Evolutionary conservation across 2,329 filamentous ascomycete genomes (phyloP).

Genomic region (Phyllosticta citribraziliensis): DNA sequence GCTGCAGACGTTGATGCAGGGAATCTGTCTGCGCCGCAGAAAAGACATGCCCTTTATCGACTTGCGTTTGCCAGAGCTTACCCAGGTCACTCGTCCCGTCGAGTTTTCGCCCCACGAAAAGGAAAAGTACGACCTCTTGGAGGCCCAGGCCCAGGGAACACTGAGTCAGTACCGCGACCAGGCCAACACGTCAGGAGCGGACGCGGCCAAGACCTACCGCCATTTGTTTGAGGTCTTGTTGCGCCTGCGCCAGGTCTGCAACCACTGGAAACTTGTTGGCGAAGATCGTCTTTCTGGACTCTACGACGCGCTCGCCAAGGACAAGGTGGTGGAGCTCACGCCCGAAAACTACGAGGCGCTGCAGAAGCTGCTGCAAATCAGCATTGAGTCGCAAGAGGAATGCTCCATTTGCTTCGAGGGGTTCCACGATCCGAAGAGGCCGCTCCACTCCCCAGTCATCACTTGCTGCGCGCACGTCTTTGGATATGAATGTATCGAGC

Average conservation of each 20-base stretch:
- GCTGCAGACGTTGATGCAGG: constrained; percentile 66
- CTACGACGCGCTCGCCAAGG: constrained; percentile 56
- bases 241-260: constrained; percentile 68
- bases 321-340: constrained; percentile 59
- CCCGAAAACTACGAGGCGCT: constrained; percentile 62
- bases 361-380: constrained; percentile 64
- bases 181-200: constrained; percentile 61
- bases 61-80: constrained; percentile 61
- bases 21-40: constrained; percentile 71
- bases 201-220: constrained; percentile 65
- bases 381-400: constrained; percentile 71
- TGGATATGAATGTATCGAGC: constrained; percentile 62
- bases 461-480: constrained; percentile 79
- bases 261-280: constrained; percentile 77
- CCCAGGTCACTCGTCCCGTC: constrained; percentile 51
- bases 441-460: constrained; percentile 62
- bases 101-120: constrained; percentile 57
- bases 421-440: neutral
- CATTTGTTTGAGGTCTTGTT: constrained; percentile 76
- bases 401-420: constrained; percentile 73
- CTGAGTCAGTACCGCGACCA: constrained; percentile 64
- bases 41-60: constrained; percentile 72
- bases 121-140: constrained; percentile 55
- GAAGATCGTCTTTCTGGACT: constrained; percentile 60
- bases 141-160: constrained; percentile 54